Base-by-base conservation (phyloP, 371 early-diverging fungal species). In the Mortierella sp. region DNA sequence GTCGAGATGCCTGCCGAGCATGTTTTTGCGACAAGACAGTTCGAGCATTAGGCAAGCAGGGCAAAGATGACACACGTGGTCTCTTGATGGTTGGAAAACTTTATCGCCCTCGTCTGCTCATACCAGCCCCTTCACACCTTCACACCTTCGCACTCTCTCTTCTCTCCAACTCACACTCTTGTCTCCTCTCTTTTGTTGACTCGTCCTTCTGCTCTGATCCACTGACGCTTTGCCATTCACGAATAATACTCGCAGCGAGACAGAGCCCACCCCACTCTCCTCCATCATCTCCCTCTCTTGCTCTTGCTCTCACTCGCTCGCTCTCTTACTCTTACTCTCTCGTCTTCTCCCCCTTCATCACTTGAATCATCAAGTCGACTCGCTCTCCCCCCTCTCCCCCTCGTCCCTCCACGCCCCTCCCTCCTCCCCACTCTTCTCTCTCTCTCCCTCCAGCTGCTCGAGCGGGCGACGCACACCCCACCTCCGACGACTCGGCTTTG, bases 171-270 rank as follows among this genome's bases (percentile, higher is more conserved):
- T 34, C 31, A 27, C 34, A 53, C 53, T 53, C 27, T 24, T 39
- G 10, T 3, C 23, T 9, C 42, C 18, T 49, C 49, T 34, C 49
- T 48, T 28, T 56, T 41, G 6, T 26, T 28, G 30, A 26, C 10
- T 42, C 28, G 18, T 26, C 43, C 50, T 56, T 39, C 6, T 43
- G 39, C 45, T 49, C 54, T 63, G 55, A 45, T 52, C 49, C 30
- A 46, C 63, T 49, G 42, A 56, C 58, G 57, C 39, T 34, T 34
- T 34, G 34, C 34, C 34, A 42, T 30, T 21, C 58, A 47, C 10
- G 34, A 34, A 34, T 34, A 34, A 34, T 34, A 34, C 34, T 34
- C 34, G 4, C 34, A n/a, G n/a, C n/a, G n/a, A n/a, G 4, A 4
- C 4, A 34, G 34, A 34, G 34, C 34, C 34, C 34, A 10, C n/a